Evolutionary conservation across 306 rosid genomes (phyloP), one percentile per base, ranked within the genome.

Genomic region (Argentina anserina): DNA sequence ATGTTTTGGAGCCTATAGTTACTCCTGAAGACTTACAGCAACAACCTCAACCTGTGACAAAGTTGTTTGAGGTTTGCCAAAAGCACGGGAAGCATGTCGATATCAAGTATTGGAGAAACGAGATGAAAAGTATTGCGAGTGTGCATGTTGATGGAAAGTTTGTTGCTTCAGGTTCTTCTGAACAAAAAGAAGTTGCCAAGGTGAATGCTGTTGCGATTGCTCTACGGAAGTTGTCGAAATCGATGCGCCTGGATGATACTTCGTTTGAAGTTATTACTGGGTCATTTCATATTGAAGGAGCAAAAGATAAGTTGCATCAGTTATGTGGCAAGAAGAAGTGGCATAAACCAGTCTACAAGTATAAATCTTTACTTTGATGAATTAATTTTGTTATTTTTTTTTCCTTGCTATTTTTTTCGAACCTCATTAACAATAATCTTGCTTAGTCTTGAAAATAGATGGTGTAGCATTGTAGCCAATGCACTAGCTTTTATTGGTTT

Each of bases 121-220:
- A 74, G 47, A 25, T 12, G 49, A 85, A 78, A 75, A 80, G 37
- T 47, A 34, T 79, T 36, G 87, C 88, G 0, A 74, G 75, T 75
- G 83, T 92, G 11, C 79, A 76, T 87, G 83, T 92, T 0, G 85
- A 90, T 59, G 93, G 91, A 10, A 34, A 31, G 2, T 74, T 89
- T 67, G 65, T 92, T 69, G 86, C 86, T 9, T 81, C 88, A 0
- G 86, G 88, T 26, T 84, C 91, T 29, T 86, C 95, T 0, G 88
- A 83, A 63, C 84, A 88, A 26, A 92, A 75, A 65, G 86, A 85
- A 46, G 74, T 83, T 71, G 89, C 98, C 13, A 90, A 28, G 84
- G 87, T 88, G 20, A 73, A 85, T 71, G 98, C 97, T 76, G 93
- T 90, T 26, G 89, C 75, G 85, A 76, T 42, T 37, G 98, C 97